A percentile compares a stretch with the other conserved stretches of the same genome.
phyloP scores from a whole-genome alignment of 2,329 filamentous ascomycete genomes.

The Alternaria hordeiaustralica region DNA sequence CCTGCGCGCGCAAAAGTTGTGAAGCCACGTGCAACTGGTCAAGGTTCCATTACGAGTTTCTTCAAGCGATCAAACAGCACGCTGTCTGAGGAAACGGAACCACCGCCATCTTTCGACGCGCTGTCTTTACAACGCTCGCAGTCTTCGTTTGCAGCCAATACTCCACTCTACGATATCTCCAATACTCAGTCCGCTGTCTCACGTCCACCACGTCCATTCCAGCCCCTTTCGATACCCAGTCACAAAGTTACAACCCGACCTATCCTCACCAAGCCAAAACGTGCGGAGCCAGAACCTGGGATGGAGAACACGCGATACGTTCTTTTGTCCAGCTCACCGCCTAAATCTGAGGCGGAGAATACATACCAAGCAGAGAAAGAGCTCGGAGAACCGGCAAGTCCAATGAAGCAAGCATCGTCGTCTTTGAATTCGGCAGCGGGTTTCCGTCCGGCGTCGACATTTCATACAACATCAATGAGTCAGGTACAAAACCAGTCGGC shows the following conservation, averaged over 20 bases:
- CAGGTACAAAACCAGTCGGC: conserved; percentile 33
- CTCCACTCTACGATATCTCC: conserved; percentile 42
- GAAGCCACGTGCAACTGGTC: conserved; percentile 53
- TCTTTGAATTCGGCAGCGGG: conserved; percentile 8
- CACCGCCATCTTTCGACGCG: not conserved
- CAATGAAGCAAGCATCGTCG: conserved; percentile 12
- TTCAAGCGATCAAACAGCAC: conserved; percentile 49
- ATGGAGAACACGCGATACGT: conserved; percentile 54
- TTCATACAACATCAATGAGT: conserved; percentile 54
- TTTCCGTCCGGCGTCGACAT: conserved; percentile 49
- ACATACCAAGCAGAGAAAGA: conserved; percentile 8
- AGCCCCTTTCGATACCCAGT: conserved; percentile 32
- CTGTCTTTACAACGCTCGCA: conserved; percentile 29
- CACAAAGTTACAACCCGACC: conserved; percentile 45
- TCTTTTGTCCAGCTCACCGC: conserved; percentile 53
- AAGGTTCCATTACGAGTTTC: conserved; percentile 61
- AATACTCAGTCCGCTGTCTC: conserved; percentile 29
- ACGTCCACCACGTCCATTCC: conserved; percentile 24
- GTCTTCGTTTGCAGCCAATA: conserved; percentile 19
- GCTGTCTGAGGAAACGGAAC: conserved; percentile 18
- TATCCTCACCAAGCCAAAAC: conserved; percentile 40
- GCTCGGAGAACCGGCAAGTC: conserved; percentile 8
- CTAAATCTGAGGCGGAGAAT: conserved; percentile 35
- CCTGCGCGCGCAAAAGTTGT: conserved; percentile 20
- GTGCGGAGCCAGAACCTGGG: conserved; percentile 25